Evolutionary conservation across 192 early-diverging fungal species (phyloP), one percentile per base, ranked within the genome.

Genomic region (Coemansia sp.): DNA sequence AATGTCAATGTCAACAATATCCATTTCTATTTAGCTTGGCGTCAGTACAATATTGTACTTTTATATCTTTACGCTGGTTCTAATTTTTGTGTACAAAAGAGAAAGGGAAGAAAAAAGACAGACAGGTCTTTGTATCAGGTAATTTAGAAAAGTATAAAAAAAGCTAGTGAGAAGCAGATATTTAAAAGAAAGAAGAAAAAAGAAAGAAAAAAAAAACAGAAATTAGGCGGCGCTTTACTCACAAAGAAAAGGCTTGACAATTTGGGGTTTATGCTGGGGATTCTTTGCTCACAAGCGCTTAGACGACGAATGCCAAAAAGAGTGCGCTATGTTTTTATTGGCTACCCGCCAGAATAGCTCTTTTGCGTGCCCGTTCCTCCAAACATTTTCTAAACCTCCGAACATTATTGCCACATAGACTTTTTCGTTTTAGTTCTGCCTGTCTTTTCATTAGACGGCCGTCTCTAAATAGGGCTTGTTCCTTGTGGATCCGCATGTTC

Each of bases 1-100:
- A 74, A 97, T 89, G 86, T 92, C 90, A 62, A 82, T 63, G 67
- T 82, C 72, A 64, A 74, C 68, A 67, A 82, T 74, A 22, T 82
- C 80, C 80, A 82, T 82, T 56, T 49, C 71, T 64, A 58, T 73
- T 59, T 59, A 12, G 51, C 26, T 26, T 54, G 51, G 51, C 19
- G 51, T 5, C 8, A 26, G 51, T 22, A 54, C 51, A 12, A 51
- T 62, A 52, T 54, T 61, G 7, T 42, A 47, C 11, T 47, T 32
- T 26, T 61, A 22, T 41, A 45, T 62, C 48, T 67, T 22, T 43
- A 47, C 39, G 26, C 16, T 51, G 6, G 6, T 40, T 59, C 37
- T 59, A 40, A 37, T 3, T 59, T 16, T 8, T 59, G 57, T 59
- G 40, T 59, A 59, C 57, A 59, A 41, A 59, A 59, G 48, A 8